A percentile compares a stretch with the other conserved stretches of the same genome.
These are phyloP conservation scores for Phaeolepiota aurea DNA, from an alignment of 768 basidiomycete genomes.

Conservation along the genomic window DNA sequence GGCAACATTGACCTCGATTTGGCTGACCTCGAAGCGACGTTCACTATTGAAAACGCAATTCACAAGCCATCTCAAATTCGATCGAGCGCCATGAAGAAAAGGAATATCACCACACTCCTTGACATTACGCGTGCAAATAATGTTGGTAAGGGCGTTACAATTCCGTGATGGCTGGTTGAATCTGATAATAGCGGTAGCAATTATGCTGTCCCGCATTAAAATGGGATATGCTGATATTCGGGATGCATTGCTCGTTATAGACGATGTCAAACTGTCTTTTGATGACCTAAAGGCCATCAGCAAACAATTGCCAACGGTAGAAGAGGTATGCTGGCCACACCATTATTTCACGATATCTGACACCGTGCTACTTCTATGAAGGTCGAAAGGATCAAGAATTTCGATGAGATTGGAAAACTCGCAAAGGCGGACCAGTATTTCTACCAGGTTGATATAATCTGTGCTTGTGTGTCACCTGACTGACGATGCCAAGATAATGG, in stretches of 20 bases:
- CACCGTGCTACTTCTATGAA: no score
- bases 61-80: constrained; percentile 32
- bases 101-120: constrained; percentile 61
- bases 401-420: constrained; percentile 64
- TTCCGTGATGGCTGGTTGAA: not conserved
- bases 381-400: constrained; percentile 59
- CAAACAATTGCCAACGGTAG: constrained; percentile 69
- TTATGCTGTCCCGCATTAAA: constrained; percentile 78
- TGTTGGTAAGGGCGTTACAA: constrained; percentile 57
- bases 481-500: constrained; percentile 48
- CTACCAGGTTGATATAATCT: constrained; percentile 41
- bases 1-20: constrained; percentile 41
- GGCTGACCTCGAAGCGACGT: constrained; percentile 67
- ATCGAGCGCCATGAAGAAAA: constrained; percentile 36
- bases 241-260: constrained; percentile 61
- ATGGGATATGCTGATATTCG: constrained; percentile 55
- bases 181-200: constrained; percentile 34
- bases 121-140: constrained; percentile 82
- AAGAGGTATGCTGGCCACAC: constrained; percentile 66
- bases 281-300: constrained; percentile 73
- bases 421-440: constrained; percentile 84
- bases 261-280: constrained; percentile 58
- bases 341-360: no score
- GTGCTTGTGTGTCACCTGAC: not conserved
- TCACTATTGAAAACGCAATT: constrained; percentile 46